phyloP scores from a whole-genome alignment of 2,329 filamentous ascomycete species.

The Lasiodiplodia sp. region DNA sequence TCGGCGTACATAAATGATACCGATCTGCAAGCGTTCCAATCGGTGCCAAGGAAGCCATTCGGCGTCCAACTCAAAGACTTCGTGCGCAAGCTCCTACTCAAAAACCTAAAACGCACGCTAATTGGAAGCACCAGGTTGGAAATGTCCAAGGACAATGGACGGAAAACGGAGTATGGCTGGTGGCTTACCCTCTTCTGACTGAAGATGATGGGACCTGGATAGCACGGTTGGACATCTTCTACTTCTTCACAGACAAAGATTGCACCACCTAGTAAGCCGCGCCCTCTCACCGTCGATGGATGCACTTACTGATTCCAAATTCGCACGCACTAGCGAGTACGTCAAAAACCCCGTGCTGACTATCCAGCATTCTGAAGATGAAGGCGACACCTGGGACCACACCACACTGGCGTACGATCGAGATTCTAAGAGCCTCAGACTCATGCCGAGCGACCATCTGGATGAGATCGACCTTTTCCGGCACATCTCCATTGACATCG shows the following conservation, averaged over 20 bases:
- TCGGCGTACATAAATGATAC: background rate
- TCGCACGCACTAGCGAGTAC: background rate
- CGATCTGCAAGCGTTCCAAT: background rate
- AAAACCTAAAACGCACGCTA: background rate
- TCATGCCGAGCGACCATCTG: background rate
- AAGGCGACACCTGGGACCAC: background rate
- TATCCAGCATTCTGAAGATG: background rate
- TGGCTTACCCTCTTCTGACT: background rate
- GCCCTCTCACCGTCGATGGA: background rate
- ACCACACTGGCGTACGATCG: background rate
- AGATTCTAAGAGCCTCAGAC: background rate
- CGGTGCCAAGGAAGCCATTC: background rate
- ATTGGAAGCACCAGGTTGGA: background rate
- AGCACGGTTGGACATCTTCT: background rate
- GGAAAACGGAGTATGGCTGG: background rate
- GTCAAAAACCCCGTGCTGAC: background rate
- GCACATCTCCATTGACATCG: background rate
- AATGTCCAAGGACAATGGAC: background rate
- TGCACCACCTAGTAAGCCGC: background rate
- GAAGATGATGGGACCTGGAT: background rate
- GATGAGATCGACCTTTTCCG: background rate
- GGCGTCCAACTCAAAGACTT: background rate
- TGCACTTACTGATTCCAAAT: background rate
- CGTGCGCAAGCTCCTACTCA: background rate
- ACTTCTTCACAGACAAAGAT: background rate